Percentiles rank a stretch among this genome's conserved stretches.
phyloP scores from a whole-genome alignment of 2,329 filamentous ascomycete species.

The Fusarium staphyleae region DNA sequence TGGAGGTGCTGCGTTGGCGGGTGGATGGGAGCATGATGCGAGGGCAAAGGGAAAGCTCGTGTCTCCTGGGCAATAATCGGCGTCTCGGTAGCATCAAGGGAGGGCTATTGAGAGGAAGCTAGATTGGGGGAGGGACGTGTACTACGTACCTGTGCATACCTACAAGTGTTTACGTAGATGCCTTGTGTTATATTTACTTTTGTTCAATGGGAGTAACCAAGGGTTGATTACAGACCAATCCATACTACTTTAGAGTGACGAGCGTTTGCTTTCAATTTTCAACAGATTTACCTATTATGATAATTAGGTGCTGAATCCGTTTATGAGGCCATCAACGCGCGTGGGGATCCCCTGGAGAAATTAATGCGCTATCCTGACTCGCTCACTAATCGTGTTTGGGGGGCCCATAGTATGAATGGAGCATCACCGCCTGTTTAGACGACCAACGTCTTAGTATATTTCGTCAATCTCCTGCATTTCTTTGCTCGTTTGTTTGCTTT shows the following conservation, averaged over 20 bases:
- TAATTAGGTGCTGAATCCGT: too few species aligned
- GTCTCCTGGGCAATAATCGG: slow-evolving; percentile 82
- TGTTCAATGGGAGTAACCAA: slow-evolving; percentile 33
- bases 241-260: not conserved
- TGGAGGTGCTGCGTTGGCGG: slow-evolving; percentile 79
- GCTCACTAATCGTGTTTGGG: slow-evolving; percentile 13
- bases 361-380: slow-evolving; percentile 7
- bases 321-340: slow-evolving; percentile 3
- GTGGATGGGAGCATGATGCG: slow-evolving; percentile 84
- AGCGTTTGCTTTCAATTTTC: not conserved
- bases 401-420: slow-evolving; percentile 5
- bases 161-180: slow-evolving; percentile 39
- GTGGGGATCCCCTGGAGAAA: slow-evolving; percentile 13
- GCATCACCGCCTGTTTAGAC: slow-evolving; percentile 38
- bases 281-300: not conserved
- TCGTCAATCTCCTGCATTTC: slow-evolving; percentile 16
- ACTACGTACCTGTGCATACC: slow-evolving; percentile 42
- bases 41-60: slow-evolving; percentile 81
- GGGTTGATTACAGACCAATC: slow-evolving; percentile 3
- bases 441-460: slow-evolving; percentile 9
- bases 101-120: slow-evolving; percentile 20
- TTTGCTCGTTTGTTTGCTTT: slow-evolving; percentile 26
- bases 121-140: slow-evolving; percentile 33
- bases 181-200: slow-evolving; percentile 43
- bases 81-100: slow-evolving; percentile 21